A percentile compares a stretch with the other conserved stretches of the same genome.
Conservation (phyloP, 768 basidiomycete species). For the Tephrocybe sp. region DNA sequence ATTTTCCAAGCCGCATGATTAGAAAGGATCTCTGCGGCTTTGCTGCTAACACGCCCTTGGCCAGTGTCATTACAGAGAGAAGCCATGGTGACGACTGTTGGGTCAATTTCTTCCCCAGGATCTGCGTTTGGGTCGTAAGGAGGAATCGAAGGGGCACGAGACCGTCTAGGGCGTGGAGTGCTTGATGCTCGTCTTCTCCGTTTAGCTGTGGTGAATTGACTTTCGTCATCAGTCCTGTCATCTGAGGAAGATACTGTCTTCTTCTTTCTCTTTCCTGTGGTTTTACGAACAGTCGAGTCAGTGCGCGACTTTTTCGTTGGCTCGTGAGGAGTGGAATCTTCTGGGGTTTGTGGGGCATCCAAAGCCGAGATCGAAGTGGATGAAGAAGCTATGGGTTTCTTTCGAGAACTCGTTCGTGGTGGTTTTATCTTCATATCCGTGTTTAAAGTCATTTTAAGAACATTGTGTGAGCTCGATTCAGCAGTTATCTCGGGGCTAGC, state of each 20-base stretch:
- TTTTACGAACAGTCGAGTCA: background rate
- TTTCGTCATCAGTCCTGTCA: conserved; percentile 17
- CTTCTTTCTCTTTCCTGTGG: conserved; percentile 18
- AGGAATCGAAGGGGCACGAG: conserved; percentile 48
- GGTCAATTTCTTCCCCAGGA: conserved; percentile 77
- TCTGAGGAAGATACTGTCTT: conserved; percentile 11
- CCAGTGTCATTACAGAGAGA: conserved; percentile 74
- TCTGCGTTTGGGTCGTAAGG: conserved; percentile 57
- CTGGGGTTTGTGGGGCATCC: background rate
- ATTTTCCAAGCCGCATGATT: conserved; percentile 75
- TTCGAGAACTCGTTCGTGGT: background rate
- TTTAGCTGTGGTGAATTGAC: conserved; percentile 6
- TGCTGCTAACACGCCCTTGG: conserved; percentile 75
- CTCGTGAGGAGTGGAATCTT: background rate
- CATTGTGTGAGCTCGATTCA: conserved; percentile 12
- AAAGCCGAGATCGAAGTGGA: background rate
- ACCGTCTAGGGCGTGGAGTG: conserved; percentile 34
- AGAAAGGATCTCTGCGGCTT: conserved; percentile 65
- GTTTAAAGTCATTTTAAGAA: conserved; percentile 1
- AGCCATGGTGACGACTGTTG: conserved; percentile 84
- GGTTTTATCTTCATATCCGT: conserved; percentile 1
- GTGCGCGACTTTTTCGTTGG: conserved; percentile 3
- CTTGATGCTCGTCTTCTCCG: conserved; percentile 24
- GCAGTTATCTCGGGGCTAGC: conserved; percentile 1
- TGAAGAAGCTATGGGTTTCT: background rate